Base-by-base conservation (phyloP, 768 basidiomycete genomes). In the Pulveroboletus frians region DNA sequence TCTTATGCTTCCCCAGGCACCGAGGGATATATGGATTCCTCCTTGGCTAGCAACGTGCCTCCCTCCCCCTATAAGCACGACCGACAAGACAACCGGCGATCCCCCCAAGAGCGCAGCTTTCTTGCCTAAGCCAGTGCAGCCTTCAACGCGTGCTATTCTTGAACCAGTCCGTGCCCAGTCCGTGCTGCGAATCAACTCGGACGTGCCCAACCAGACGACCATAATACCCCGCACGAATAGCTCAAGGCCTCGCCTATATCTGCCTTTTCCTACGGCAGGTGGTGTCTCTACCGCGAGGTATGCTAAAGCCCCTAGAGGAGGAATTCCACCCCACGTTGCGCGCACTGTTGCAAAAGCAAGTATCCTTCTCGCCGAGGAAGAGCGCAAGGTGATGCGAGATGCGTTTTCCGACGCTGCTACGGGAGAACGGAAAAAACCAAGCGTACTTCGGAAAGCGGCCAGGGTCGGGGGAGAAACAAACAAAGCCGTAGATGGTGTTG, bases 281-380 rank as follows among this genome's bases (percentile, higher is more conserved):
- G n/a, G 34, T 3, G 10, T 34, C 15, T 29, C 42, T 2, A 8
- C 45, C 14, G 32, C 39, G 27, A 46, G 46, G 27, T 47, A 62
- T 21, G 47, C 53, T 2, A 54, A 47, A 34, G 52, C 65, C 9
- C 67, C 65, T 4, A 55, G 58, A 39, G 67, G 65, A 15, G 65
- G 67, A 14, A 52, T 69, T 30, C 67, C 65, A 36, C 67, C 67
- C 0, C 54, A 60, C 21, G 49, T 67, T 23, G 67, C 67, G 13
- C 56, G 65, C n/a, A 56, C 59, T 5, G 65, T 67, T 23, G 65
- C 65, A 20, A 67, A 51, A 40, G 61, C 58, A 2, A 58, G 60
- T 35, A 52, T 58, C 26, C 49, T 69, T 10, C 55, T 55, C 15
- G 42, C 44, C 13, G 65, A 69, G 36, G 49, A 55, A 29, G 67